Evolutionary conservation across 305 asterid genomes (phyloP).

Genomic region (Solanum chacoense): DNA sequence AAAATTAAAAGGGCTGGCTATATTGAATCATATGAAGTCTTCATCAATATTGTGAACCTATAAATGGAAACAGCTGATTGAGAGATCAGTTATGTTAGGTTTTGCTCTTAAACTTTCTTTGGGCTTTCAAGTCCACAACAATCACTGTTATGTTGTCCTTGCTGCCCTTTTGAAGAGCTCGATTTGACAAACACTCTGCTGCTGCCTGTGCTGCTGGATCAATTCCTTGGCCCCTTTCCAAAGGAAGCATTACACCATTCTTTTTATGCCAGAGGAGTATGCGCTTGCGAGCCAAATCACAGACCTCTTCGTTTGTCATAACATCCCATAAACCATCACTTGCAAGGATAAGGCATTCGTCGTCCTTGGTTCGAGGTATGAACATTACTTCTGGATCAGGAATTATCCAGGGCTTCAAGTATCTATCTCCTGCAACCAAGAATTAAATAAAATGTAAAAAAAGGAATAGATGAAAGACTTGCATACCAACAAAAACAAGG

Average conservation of each 20-base stretch:
- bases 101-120: conserved; percentile 51
- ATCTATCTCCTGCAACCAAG: conserved; percentile 67
- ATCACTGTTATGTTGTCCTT: conserved; percentile 72
- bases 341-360: conserved; percentile 77
- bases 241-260: conserved; percentile 28
- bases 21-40: conserved; percentile 12
- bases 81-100: conserved; percentile 14
- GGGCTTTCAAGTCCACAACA: conserved; percentile 78
- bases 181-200: conserved; percentile 66
- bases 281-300: conserved; percentile 71
- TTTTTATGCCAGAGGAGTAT: conserved; percentile 80
- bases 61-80: conserved; percentile 1
- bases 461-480: neutral
- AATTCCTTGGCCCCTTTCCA: conserved; percentile 62
- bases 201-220: conserved; percentile 98
- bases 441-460: neutral
- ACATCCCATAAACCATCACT: conserved; percentile 99
- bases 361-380: conserved; percentile 67
- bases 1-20: conserved; percentile 12
- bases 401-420: conserved; percentile 86
- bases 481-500: neutral
- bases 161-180: conserved; percentile 85
- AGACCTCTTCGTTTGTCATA: conserved; percentile 80
- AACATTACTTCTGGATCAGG: conserved; percentile 89
- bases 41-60: conserved; percentile 8